Evolutionary conservation across 2,329 filamentous ascomycete genomes (phyloP).

Genomic region (Aspergillus persii): DNA sequence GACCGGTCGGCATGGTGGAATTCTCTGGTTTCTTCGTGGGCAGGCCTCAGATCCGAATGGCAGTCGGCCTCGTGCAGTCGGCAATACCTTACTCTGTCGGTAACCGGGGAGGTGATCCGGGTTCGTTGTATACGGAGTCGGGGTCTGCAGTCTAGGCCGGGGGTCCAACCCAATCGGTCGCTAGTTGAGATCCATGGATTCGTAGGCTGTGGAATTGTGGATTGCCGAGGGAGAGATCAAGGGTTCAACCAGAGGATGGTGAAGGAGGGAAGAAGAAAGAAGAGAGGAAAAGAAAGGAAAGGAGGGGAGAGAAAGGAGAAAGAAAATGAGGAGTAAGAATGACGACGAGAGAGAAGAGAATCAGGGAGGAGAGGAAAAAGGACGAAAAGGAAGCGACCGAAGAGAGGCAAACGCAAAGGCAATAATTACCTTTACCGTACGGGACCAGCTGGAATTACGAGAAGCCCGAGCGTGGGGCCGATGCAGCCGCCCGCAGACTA

Average conservation of each 20-base stretch:
- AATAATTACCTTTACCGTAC: not conserved
- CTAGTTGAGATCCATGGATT: constrained; percentile 1
- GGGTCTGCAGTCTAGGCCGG: not conserved
- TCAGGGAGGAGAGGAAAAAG: not conserved
- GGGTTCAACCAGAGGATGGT: constrained; percentile 4
- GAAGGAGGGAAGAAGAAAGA: constrained; percentile 14
- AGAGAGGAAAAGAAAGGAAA: not conserved
- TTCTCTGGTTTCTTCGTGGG: not conserved
- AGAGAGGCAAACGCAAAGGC: constrained; percentile 2
- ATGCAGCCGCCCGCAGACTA: not conserved
- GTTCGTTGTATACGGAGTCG: not conserved
- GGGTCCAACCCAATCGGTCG: not conserved
- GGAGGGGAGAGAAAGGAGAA: constrained; percentile 1
- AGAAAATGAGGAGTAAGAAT: not conserved
- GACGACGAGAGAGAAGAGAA: not conserved
- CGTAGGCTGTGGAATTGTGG: constrained; percentile 2
- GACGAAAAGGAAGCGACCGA: not conserved
- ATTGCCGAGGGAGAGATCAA: not conserved
- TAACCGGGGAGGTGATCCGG: not conserved
- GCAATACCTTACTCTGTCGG: not conserved
- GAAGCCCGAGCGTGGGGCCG: not conserved
- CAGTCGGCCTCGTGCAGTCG: constrained; percentile 16
- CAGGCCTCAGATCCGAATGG: not conserved
- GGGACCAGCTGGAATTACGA: not conserved
- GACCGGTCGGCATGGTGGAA: constrained; percentile 11